Conservation (phyloP, 2,329 filamentous ascomycete genomes). For the Cordyceps pruinosa region DNA sequence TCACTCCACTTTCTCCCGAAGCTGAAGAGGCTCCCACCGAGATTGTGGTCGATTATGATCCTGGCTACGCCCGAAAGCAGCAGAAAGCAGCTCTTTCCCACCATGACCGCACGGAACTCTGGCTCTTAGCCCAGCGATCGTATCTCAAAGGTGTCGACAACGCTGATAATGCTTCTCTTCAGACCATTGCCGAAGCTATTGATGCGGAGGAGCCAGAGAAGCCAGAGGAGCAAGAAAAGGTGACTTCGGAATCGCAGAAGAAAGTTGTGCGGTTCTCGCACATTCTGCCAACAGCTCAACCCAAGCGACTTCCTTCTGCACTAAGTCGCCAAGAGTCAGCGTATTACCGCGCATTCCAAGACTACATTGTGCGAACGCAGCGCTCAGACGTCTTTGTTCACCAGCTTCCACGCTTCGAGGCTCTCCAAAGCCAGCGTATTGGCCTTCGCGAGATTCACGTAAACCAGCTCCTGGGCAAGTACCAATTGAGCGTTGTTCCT, state of each 20-base stretch:
- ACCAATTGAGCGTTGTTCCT: slow-evolving; percentile 64
- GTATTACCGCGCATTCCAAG: slow-evolving; percentile 83
- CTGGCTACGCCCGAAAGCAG: slow-evolving; percentile 68
- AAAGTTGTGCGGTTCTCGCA: slow-evolving; percentile 73
- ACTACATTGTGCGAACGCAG: slow-evolving; percentile 59
- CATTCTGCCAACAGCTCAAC: slow-evolving; percentile 37
- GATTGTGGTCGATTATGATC: slow-evolving; percentile 64
- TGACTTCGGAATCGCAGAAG: slow-evolving; percentile 36
- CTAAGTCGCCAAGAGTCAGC: slow-evolving; percentile 60
- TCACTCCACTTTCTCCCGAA: slow-evolving; percentile 34
- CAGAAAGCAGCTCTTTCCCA: slow-evolving; percentile 64
- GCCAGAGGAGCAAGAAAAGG: slow-evolving; percentile 15
- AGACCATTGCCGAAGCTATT: slow-evolving; percentile 30
- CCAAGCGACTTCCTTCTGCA: slow-evolving; percentile 45
- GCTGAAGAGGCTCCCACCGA: slow-evolving; percentile 55
- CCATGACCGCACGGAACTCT: slow-evolving; percentile 76
- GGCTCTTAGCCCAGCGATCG: slow-evolving; percentile 74
- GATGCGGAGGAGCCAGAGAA: slow-evolving; percentile 27
- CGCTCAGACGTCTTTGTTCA: slow-evolving; percentile 75
- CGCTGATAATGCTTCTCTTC: slow-evolving; percentile 29
- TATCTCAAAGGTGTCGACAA: slow-evolving; percentile 65
- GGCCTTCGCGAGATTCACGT: slow-evolving; percentile 66
- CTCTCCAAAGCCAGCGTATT: slow-evolving; percentile 74
- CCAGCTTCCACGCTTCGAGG: slow-evolving; percentile 78
- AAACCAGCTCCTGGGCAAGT: slow-evolving; percentile 78